These are phyloP conservation scores for Arthrobotrys sphaeroides DNA, from an alignment of 2,329 filamentous ascomycete genomes.

Conservation along the genomic window DNA sequence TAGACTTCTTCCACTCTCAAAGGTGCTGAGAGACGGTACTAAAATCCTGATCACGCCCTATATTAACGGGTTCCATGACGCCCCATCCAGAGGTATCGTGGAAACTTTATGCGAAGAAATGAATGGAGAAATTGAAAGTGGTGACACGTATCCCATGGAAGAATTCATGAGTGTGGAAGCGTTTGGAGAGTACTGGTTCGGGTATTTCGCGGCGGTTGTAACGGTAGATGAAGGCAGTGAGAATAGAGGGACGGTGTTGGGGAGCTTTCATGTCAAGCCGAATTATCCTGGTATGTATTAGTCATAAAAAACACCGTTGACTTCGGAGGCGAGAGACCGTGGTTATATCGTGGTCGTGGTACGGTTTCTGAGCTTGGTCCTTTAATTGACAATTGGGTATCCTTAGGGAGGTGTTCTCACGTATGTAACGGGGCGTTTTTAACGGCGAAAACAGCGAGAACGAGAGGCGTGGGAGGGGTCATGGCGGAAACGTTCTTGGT, in stretches of 20 bases:
- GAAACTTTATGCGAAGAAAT: conserved; percentile 70
- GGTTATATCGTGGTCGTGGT: too few relatives aligned
- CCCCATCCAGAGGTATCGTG: background rate
- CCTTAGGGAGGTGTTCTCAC: conserved; percentile 70
- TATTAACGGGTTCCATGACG: conserved; percentile 36
- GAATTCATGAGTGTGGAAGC: conserved; percentile 69
- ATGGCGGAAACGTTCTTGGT: conserved; percentile 82
- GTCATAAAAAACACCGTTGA: background rate
- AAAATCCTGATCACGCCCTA: conserved; percentile 32
- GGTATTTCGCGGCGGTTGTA: conserved; percentile 77
- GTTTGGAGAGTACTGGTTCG: conserved; percentile 77
- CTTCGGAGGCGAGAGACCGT: background rate
- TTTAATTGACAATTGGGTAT: background rate
- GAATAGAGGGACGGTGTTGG: conserved; percentile 72
- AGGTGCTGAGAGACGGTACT: conserved; percentile 31
- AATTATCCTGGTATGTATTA: conserved; percentile 48
- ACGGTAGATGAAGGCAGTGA: conserved; percentile 69
- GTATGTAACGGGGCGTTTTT: conserved; percentile 82
- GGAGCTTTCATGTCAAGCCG: conserved; percentile 44
- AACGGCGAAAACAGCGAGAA: conserved; percentile 76
- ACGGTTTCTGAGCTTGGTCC: background rate
- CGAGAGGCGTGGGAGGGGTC: conserved; percentile 76
- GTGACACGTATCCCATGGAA: conserved; percentile 76
- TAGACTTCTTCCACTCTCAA: conserved; percentile 20
- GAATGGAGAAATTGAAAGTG: conserved; percentile 75